Conservation (phyloP, 768 basidiomycete species). For the Hericium erinaceus region DNA sequence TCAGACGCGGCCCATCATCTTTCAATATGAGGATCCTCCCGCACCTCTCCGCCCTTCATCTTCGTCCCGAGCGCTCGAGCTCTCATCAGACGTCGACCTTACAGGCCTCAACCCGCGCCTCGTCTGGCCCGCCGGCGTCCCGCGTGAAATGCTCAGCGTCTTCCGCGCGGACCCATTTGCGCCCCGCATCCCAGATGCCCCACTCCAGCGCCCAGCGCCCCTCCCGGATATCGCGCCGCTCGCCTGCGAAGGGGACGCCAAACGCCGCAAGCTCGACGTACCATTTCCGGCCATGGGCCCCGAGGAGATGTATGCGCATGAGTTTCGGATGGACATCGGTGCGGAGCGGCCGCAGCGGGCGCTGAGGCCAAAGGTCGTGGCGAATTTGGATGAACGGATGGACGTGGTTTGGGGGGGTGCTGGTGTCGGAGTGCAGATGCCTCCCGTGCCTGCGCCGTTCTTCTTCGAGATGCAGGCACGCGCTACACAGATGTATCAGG, state of each 20-base stretch:
- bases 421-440: too few relatives aligned
- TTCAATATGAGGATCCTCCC: not conserved
- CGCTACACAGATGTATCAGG: too few relatives aligned
- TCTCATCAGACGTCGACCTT: not conserved
- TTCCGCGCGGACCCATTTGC: not conserved
- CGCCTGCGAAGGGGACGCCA: not conserved
- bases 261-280: not conserved
- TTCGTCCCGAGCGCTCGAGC: not conserved
- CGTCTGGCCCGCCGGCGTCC: not conserved
- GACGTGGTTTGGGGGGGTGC: too few relatives aligned
- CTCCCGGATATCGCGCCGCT: not conserved
- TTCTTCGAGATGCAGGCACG: too few relatives aligned
- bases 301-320: slow-evolving; percentile 13
- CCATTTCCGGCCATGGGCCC: slow-evolving; percentile 14
- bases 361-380: too few relatives aligned
- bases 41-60: not conserved
- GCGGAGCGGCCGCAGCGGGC: not conserved
- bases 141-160: not conserved
- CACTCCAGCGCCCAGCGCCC: not conserved
- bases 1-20: not conserved
- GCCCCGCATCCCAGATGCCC: not conserved
- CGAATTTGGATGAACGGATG: too few relatives aligned
- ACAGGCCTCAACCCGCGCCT: not conserved
- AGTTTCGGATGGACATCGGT: slow-evolving; percentile 6
- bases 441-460: too few relatives aligned